Evolutionary conservation across 352 stramenopile genomes (phyloP).

Genomic region (Halophytophthora polymorphica): DNA sequence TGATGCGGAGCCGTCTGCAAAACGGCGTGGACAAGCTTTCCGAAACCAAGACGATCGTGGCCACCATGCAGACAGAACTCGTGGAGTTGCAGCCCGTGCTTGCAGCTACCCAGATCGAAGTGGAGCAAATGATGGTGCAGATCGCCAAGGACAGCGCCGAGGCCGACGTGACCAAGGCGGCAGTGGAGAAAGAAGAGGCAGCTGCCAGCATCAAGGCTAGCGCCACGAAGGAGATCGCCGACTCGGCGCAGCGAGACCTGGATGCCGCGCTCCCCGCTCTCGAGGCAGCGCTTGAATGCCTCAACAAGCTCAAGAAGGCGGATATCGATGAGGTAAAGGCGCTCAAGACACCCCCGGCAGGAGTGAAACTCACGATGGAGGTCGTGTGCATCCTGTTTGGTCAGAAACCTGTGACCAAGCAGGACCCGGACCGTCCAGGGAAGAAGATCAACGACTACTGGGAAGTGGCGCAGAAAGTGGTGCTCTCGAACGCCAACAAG

Average conservation of each 20-base stretch:
- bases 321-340: constrained; percentile 93
- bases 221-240: constrained; percentile 88
- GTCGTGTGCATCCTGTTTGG: constrained; percentile 90
- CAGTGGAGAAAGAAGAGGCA: constrained; percentile 86
- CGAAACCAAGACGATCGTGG: constrained; percentile 76
- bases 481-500: constrained; percentile 91
- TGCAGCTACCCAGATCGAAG: constrained; percentile 71
- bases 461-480: constrained; percentile 86
- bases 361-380: constrained; percentile 92
- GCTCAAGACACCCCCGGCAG: constrained; percentile 86
- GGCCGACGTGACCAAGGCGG: constrained; percentile 84
- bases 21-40: constrained; percentile 88
- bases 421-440: constrained; percentile 79
- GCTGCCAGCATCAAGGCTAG: constrained; percentile 83
- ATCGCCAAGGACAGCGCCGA: constrained; percentile 89
- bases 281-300: constrained; percentile 82
- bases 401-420: constrained; percentile 87
- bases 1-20: constrained; percentile 78
- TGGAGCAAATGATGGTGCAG: constrained; percentile 90
- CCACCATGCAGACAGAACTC: constrained; percentile 83
- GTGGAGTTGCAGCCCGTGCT: constrained; percentile 82
- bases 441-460: constrained; percentile 93
- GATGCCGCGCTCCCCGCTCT: constrained; percentile 85
- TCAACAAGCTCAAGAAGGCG: constrained; percentile 89
- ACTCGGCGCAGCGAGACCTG: constrained; percentile 85